Evolutionary conservation across 768 basidiomycete species (phyloP), one percentile per base, ranked within the genome.

Genomic region (Russula compacta): DNA sequence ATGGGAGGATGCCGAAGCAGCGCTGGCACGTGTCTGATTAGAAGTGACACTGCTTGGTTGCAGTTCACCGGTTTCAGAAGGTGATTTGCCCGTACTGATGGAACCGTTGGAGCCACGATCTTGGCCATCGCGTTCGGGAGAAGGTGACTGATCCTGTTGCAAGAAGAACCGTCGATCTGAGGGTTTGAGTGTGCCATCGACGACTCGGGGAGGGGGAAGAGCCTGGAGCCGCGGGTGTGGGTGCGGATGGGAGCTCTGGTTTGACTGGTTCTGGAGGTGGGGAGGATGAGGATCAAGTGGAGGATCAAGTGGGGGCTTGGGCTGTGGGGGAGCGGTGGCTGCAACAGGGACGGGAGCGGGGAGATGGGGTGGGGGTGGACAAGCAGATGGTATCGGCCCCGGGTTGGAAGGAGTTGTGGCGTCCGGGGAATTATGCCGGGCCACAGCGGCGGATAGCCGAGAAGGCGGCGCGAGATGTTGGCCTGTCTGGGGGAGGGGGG

Each of bases 101-200:
- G 66, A 66, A 40, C 67, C 72, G 4, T 68, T 71, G 7, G 70
- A 72, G 8, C 63, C 67, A 14, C 48, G 56, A 12, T 59, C 59
- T 36, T 48, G 65, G 14, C 69, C 68, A 54, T 65, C 72, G 24
- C 69, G 70, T 52, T 77, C 77, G 36, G 73, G 72, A 0, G 76
- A 78, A 21, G 78, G 78, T 9, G 78, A 78, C 36, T 69, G 68
- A 35, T 67, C 61, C 35, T 78, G 74, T 58, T 73, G 75, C 15
- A 79, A 67, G 71, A 80, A 79, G 68, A 78, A 79, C 9, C 73
- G 72, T 61, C 74, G 71, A 66, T 78, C 77, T 12, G 74, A 67
- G 21, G 68, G 69, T 60, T 74, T 75, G n/a, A 72, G 63, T 35
- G 71, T 69, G 21, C 70, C 71, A 52, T 71, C 73, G 11, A 70